Base-by-base conservation (phyloP, 2,329 filamentous ascomycete species). In the Cryphonectria nitschkei region DNA sequence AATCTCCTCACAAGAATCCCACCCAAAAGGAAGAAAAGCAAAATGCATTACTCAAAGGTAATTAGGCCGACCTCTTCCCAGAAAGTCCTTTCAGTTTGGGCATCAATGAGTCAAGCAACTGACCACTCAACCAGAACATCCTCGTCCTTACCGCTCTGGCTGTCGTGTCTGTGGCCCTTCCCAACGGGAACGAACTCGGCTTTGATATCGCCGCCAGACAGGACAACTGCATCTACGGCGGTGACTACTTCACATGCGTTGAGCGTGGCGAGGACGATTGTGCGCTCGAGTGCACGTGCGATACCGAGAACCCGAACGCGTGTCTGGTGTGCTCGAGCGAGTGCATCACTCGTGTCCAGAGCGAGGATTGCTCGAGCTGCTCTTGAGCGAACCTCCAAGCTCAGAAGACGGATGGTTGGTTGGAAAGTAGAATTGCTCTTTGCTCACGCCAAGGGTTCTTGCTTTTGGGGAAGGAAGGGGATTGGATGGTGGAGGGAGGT, bases 191-290 rank as follows among this genome's bases (percentile, higher is more conserved):
- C 34, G 58, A 16, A 22, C 6, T 16, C 16, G 6, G 16, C 29
- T 34, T 8, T 32, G 58, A 61, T 16, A 39, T 37, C 14, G 32
- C 34, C 32, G 37, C 58, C 22, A 39, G 32, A n/a, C 32, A 39
- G 19, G 58, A 39, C 58, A 61, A 34, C 58, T 61, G 58, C 22
- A 19, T 61, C 32, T 61, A 61, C 16, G 58, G 58, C 58, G 58
- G 58, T 7, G 37, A 61, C 58, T 61, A 39, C 29, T 16, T n/a
- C 22, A 61, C 58, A 4, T 61, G 58, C 11, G 32, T 61, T 13
- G 37, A 34, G 19, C 58, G 34, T 4, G 58, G 58, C 29, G 58
- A 61, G 29, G 32, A 8, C 3, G 37, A 22, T 5, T 61, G 58
- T 39, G 32, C 58, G 13, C 32, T 39, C 32, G 22, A 34, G 32